phyloP scores from a whole-genome alignment of 2,329 filamentous ascomycete genomes.

The Cercospora brassicicola region DNA sequence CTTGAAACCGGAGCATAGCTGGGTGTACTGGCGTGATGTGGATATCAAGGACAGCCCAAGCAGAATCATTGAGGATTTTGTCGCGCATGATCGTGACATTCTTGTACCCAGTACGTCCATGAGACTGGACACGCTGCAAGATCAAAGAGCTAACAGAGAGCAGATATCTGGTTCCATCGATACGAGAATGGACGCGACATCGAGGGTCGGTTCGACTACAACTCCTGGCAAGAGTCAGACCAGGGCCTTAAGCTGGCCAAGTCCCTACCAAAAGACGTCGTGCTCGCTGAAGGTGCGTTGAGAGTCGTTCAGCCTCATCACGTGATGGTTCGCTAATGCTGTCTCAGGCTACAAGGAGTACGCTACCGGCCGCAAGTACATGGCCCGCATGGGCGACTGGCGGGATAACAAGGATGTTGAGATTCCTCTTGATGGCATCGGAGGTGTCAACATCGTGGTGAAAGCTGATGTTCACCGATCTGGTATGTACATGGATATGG shows the following conservation, averaged over 20 bases:
- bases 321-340: slow-evolving; percentile 3
- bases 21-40: slow-evolving; percentile 98
- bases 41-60: slow-evolving; percentile 90
- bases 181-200: slow-evolving; percentile 78
- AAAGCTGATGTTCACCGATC: slow-evolving; percentile 97
- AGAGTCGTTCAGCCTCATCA: background rate
- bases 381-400: slow-evolving; percentile 91
- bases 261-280: slow-evolving; percentile 72
- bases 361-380: slow-evolving; percentile 83
- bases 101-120: slow-evolving; percentile 83
- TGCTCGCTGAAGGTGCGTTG: slow-evolving; percentile 77
- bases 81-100: slow-evolving; percentile 88
- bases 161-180: slow-evolving; percentile 96
- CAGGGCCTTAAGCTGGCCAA: slow-evolving; percentile 74
- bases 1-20: slow-evolving; percentile 89
- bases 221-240: slow-evolving; percentile 95
- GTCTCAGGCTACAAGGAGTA: slow-evolving; percentile 82
- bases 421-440: slow-evolving; percentile 89
- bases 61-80: slow-evolving; percentile 89
- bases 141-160: slow-evolving; percentile 21
- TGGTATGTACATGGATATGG: slow-evolving; percentile 55
- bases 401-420: slow-evolving; percentile 88
- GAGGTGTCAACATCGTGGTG: slow-evolving; percentile 94
- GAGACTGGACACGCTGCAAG: background rate
- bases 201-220: slow-evolving; percentile 97